Conservation (phyloP, 2,329 filamentous ascomycete genomes). For the Alternaria longipes region DNA sequence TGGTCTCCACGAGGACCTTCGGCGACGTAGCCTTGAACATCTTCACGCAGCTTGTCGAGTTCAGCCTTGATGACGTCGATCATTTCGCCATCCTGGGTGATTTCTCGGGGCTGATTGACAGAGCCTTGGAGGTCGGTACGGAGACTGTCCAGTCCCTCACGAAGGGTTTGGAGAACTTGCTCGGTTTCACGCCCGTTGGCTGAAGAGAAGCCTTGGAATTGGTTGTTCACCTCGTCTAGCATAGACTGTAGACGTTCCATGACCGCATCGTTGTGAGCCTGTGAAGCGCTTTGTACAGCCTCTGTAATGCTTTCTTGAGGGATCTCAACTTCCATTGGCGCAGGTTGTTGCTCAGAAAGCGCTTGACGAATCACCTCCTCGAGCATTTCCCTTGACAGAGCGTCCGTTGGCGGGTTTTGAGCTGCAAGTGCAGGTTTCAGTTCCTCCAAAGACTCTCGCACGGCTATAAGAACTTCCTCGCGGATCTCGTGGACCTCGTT, state of each 20-base stretch:
- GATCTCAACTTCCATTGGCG: conserved; percentile 57
- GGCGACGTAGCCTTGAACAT: conserved; percentile 63
- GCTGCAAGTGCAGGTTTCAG: conserved; percentile 66
- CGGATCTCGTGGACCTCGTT: conserved; percentile 74
- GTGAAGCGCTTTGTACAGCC: conserved; percentile 64
- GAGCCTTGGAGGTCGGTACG: conserved; percentile 83
- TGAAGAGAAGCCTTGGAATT: conserved; percentile 81
- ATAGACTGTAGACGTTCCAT: conserved; percentile 67
- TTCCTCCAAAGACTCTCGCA: conserved; percentile 86
- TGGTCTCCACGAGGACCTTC: conserved; percentile 55
- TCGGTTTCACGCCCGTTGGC: conserved; percentile 84
- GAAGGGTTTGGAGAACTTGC: conserved; percentile 86
- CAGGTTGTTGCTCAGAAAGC: conserved; percentile 58
- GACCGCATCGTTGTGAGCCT: conserved; percentile 67
- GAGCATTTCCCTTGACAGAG: conserved; percentile 64
- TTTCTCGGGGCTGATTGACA: conserved; percentile 75
- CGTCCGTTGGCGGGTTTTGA: conserved; percentile 52
- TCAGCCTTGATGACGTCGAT: conserved; percentile 72
- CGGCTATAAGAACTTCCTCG: conserved; percentile 83
- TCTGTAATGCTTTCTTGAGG: conserved; percentile 64
- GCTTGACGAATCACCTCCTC: conserved; percentile 68
- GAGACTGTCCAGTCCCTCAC: conserved; percentile 84
- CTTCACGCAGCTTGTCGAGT: conserved; percentile 70
- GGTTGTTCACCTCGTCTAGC: conserved; percentile 68
- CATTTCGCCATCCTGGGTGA: conserved; percentile 78